Conservation (phyloP, 2,329 filamentous ascomycete genomes). For the Alternaria angustiovoidea region DNA sequence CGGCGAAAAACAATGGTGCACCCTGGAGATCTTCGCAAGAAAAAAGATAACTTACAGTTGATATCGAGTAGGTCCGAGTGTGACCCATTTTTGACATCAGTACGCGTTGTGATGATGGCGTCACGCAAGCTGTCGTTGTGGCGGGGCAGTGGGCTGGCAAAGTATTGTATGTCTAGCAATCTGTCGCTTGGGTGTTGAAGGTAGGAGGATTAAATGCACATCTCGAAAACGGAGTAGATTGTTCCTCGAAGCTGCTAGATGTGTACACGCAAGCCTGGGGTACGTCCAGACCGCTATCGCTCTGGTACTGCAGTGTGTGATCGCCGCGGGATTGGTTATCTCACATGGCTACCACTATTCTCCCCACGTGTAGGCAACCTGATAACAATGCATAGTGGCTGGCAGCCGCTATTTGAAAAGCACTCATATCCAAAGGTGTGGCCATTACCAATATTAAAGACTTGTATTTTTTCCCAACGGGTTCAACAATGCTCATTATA, state of each 20-base stretch:
- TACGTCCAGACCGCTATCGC: constrained; percentile 33
- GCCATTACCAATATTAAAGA: neutral
- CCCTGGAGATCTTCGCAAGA: constrained; percentile 12
- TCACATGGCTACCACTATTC: constrained; percentile 2
- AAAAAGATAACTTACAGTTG: constrained; percentile 41
- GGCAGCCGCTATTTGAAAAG: neutral
- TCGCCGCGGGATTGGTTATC: constrained; percentile 12
- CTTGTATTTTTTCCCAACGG: neutral
- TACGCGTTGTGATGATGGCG: constrained; percentile 2
- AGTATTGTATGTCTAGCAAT: constrained; percentile 4
- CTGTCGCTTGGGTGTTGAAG: constrained; percentile 1
- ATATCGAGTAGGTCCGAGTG: constrained; percentile 48
- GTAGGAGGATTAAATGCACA: constrained; percentile 10
- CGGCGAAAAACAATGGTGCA: constrained; percentile 23
- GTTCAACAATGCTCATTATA: constrained; percentile 7
- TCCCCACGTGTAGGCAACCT: constrained; percentile 23
- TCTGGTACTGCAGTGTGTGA: constrained; percentile 18
- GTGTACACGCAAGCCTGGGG: constrained; percentile 7
- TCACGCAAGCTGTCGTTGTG: constrained; percentile 15
- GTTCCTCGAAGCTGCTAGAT: constrained; percentile 18
- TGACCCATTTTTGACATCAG: constrained; percentile 32
- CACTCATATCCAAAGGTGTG: neutral
- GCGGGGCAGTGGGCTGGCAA: constrained; percentile 23
- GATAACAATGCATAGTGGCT: neutral
- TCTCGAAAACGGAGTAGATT: constrained; percentile 15